A percentile compares a stretch with the other conserved stretches of the same genome.
phyloP scores from a whole-genome alignment of 83 land plant species.

The Larix sibirica region DNA sequence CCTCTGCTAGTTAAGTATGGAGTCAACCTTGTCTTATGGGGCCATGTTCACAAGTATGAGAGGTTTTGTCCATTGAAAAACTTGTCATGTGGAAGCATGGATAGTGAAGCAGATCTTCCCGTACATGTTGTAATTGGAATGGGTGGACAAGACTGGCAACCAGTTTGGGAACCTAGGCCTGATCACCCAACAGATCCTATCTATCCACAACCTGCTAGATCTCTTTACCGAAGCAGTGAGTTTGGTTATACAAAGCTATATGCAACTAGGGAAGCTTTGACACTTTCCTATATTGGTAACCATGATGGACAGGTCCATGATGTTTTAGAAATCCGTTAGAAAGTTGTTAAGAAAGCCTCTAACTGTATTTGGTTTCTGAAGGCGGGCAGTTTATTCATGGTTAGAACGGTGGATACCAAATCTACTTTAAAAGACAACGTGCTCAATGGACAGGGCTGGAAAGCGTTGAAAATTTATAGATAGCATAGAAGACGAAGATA shows the following conservation, averaged over 20 bases:
- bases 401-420: not conserved
- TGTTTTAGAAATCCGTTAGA: constrained; percentile 44
- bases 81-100: constrained; percentile 56
- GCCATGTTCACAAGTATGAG: constrained; percentile 95
- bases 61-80: constrained; percentile 85
- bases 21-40: constrained; percentile 85
- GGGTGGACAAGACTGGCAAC: constrained; percentile 89
- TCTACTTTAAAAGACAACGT: not conserved
- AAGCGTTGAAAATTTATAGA: too few species aligned
- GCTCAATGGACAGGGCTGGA: not conserved
- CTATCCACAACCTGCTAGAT: constrained; percentile 74
- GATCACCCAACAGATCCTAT: constrained; percentile 66
- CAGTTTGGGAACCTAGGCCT: constrained; percentile 67
- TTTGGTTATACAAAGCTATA: constrained; percentile 78
- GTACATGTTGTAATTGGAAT: constrained; percentile 91
- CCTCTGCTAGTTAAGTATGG: constrained; percentile 74
- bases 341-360: not conserved
- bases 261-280: constrained; percentile 64
- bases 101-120: constrained; percentile 22
- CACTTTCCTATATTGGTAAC: constrained; percentile 76
- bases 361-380: not conserved
- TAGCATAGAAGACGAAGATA: too few species aligned
- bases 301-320: constrained; percentile 92
- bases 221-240: constrained; percentile 76
- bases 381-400: not conserved